Evolutionary conservation across 2,329 filamentous ascomycete genomes (phyloP).

Genomic region (Alternaria triticina): DNA sequence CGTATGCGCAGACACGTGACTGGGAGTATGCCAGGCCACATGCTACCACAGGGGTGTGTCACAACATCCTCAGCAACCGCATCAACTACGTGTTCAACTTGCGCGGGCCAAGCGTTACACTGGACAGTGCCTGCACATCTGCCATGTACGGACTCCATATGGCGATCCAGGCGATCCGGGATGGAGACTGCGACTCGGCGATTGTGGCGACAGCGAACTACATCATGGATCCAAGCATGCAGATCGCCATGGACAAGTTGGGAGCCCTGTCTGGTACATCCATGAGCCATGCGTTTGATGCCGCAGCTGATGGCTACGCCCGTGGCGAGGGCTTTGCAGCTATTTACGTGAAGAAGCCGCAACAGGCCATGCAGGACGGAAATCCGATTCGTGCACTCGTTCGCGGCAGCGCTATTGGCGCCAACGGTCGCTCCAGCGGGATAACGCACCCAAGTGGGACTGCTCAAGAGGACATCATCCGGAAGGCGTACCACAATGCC

Average conservation of each 20-base stretch:
- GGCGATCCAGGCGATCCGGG: slow-evolving; percentile 20
- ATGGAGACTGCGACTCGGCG: slow-evolving; percentile 10
- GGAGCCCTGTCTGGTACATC: slow-evolving; percentile 27
- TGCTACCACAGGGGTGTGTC: slow-evolving; percentile 16
- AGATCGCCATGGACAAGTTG: slow-evolving; percentile 17
- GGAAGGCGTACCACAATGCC: not conserved
- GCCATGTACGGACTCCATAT: slow-evolving; percentile 34
- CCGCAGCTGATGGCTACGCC: slow-evolving; percentile 29
- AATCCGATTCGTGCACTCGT: slow-evolving; percentile 12
- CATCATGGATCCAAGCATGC: slow-evolving; percentile 17
- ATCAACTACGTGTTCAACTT: slow-evolving; percentile 39
- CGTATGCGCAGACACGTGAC: slow-evolving; percentile 14
- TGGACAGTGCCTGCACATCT: slow-evolving; percentile 37
- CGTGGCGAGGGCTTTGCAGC: slow-evolving; percentile 26
- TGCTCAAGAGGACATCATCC: slow-evolving; percentile 27
- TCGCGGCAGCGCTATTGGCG: not conserved
- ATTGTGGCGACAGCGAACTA: slow-evolving; percentile 28
- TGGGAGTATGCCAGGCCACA: slow-evolving; percentile 17
- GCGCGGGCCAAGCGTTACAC: slow-evolving; percentile 26
- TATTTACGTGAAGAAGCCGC: slow-evolving; percentile 52
- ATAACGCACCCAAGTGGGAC: slow-evolving; percentile 24
- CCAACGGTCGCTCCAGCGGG: slow-evolving; percentile 7
- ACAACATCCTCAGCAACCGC: slow-evolving; percentile 32
- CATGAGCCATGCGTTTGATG: slow-evolving; percentile 28
- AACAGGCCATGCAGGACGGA: not conserved